A percentile compares a stretch with the other conserved stretches of the same genome.
Conservation (phyloP, 2,329 filamentous ascomycete genomes). For the Colletotrichum viniferum region DNA sequence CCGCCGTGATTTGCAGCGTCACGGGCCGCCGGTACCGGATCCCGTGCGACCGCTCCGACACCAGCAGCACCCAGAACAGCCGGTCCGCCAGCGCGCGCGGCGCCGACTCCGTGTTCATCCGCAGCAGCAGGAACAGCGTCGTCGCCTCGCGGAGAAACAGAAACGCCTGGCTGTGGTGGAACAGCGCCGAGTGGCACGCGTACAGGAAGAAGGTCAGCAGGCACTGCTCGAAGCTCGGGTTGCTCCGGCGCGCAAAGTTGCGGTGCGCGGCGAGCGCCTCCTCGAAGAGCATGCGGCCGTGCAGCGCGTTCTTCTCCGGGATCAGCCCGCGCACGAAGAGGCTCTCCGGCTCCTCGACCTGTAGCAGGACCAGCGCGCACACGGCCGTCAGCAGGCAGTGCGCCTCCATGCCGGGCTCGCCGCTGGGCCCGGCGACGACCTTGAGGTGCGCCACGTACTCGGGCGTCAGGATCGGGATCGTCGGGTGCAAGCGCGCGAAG, state of each 20-base stretch:
- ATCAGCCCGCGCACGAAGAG: slow-evolving; percentile 35
- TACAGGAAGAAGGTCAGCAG: slow-evolving; percentile 49
- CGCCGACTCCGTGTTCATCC: slow-evolving; percentile 30
- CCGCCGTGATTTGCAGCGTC: slow-evolving; percentile 44
- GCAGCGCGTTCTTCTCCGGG: slow-evolving; percentile 38
- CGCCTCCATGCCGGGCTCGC: slow-evolving; percentile 35
- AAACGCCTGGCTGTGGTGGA: slow-evolving; percentile 48
- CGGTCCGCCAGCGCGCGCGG: slow-evolving; percentile 31
- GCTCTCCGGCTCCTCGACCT: slow-evolving; percentile 41
- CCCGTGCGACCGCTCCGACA: slow-evolving; percentile 48
- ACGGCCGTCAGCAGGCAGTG: slow-evolving; percentile 41
- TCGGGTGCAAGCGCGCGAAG: slow-evolving; percentile 43
- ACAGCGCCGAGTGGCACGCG: slow-evolving; percentile 45
- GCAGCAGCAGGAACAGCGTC: slow-evolving; percentile 41
- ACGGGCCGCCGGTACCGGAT: slow-evolving; percentile 48
- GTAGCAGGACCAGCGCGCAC: slow-evolving; percentile 45
- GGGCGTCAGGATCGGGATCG: slow-evolving; percentile 46
- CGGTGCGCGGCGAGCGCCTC: slow-evolving; percentile 38
- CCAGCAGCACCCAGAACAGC: slow-evolving; percentile 48
- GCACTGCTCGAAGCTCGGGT: slow-evolving; percentile 42
- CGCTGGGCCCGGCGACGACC: slow-evolving; percentile 20
- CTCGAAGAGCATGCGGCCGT: slow-evolving; percentile 42
- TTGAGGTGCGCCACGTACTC: slow-evolving; percentile 39
- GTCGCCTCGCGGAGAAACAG: slow-evolving; percentile 47
- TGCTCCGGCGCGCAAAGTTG: slow-evolving; percentile 34